Evolutionary conservation across 208 protist genomes (phyloP).

Genomic region (Tritrichomonas musculus): DNA sequence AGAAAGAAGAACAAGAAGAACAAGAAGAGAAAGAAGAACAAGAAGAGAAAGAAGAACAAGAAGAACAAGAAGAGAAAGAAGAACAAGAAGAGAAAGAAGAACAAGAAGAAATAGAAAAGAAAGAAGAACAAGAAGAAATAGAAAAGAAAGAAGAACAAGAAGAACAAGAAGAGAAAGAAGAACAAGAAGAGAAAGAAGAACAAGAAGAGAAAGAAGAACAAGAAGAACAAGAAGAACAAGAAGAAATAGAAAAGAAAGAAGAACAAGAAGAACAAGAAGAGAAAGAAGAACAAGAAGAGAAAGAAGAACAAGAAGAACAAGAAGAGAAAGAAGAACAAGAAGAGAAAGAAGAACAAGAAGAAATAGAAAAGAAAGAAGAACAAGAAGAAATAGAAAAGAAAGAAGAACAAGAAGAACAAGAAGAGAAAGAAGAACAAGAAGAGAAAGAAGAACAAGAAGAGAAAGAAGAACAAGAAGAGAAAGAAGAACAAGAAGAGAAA

Average conservation of each 20-base stretch:
- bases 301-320: background rate
- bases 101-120: background rate
- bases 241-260: background rate
- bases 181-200: background rate
- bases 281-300: background rate
- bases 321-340: background rate
- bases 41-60: background rate
- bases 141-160: background rate
- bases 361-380: background rate
- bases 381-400: background rate
- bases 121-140: background rate
- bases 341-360: background rate
- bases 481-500: background rate
- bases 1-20: conserved; percentile 11
- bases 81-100: background rate
- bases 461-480: background rate
- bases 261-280: background rate
- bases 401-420: background rate
- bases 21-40: conserved; percentile 1
- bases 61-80: background rate
- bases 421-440: background rate
- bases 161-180: background rate
- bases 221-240: background rate
- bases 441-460: background rate
- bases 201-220: background rate